Base-by-base conservation (phyloP, 208 protist genomes). In the Crithidia fasciculata region DNA sequence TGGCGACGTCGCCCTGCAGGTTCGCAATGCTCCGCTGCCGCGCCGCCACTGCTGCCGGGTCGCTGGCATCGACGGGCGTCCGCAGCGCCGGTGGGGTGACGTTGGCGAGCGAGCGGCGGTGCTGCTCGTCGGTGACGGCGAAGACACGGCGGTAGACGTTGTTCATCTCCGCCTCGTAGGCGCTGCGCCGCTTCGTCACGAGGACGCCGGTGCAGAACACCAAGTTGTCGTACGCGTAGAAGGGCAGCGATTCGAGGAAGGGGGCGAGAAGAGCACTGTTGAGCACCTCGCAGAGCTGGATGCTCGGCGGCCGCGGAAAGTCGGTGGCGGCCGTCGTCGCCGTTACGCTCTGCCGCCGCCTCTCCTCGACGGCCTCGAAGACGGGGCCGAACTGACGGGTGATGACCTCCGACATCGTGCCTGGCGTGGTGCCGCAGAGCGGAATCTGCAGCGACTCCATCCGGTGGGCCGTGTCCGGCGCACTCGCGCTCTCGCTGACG, bases 201-300 rank as follows among this genome's bases (percentile, higher is more conserved):
- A 89, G 74, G 49, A 88, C 59, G 13, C 54, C 44, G 15, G 83
- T 71, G 53, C 70, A 77, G 41, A 91, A n/a, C n/a, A 94, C 67
- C 1, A 94, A 40, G 50, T 82, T 77, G 78, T 94, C 89, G 73
- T 94, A 94, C 16, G 88, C 73, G 44, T 78, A 71, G 53, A 84
- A 36, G 18, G 19, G 47, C 44, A 75, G 57, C 36, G 71, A 49
- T 18, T 90, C 74, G 13, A 67, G 45, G 54, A 92, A 74, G 15
- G 69, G 69, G 4, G 57, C 39, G 18, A 91, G 67, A 37, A 77
- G 68, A 10, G 69, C 71, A 28, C 71, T 81, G 74, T 91, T 82
- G 41, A 93, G 66, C 12, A 93, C 66, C 59, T 78, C 73, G 52
- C 73, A 78, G 8, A 78, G 73, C 49, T 78, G 66, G 18, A 79